phyloP scores from a whole-genome alignment of 768 basidiomycete genomes.

The Podaxis pistillaris region DNA sequence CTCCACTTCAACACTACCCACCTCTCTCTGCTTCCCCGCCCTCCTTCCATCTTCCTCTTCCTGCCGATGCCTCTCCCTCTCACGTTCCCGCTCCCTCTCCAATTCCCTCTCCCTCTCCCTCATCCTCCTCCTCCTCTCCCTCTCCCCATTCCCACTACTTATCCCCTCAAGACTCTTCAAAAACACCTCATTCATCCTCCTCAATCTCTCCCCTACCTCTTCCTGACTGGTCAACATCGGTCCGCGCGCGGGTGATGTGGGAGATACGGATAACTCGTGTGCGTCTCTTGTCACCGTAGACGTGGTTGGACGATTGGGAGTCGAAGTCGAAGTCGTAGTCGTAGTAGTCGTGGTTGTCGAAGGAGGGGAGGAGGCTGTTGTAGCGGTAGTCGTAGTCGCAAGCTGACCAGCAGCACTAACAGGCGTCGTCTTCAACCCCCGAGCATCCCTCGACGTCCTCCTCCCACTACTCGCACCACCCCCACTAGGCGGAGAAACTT shows the following conservation, averaged over 20 bases:
- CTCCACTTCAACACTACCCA: neutral
- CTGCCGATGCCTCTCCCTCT: conserved; percentile 17
- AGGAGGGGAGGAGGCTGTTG: neutral
- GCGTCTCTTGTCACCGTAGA: neutral
- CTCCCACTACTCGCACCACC: neutral
- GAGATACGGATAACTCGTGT: conserved; percentile 17
- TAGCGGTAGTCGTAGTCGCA: neutral
- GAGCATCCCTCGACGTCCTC: neutral
- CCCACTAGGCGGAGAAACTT: neutral
- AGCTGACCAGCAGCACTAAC: neutral
- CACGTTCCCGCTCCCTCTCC: conserved; percentile 15
- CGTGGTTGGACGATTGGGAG: neutral
- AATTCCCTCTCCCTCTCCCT: conserved; percentile 20
- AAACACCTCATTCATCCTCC: conserved; percentile 69
- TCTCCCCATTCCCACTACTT: conserved; percentile 23
- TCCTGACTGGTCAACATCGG: conserved; percentile 64
- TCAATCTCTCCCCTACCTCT: conserved; percentile 64
- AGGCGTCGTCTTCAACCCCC: neutral
- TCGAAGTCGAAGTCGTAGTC: neutral
- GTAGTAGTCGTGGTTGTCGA: too few relatives aligned
- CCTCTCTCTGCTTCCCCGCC: neutral
- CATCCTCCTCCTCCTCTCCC: conserved; percentile 20
- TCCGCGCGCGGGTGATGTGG: conserved; percentile 32
- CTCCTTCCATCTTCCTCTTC: conserved; percentile 3
- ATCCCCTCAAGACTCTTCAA: conserved; percentile 62